Percentiles rank a stretch among this genome's conserved stretches.
phyloP scores from a whole-genome alignment of 1,284 basidiomycete genomes.

The Rhodotorula sp. region DNA sequence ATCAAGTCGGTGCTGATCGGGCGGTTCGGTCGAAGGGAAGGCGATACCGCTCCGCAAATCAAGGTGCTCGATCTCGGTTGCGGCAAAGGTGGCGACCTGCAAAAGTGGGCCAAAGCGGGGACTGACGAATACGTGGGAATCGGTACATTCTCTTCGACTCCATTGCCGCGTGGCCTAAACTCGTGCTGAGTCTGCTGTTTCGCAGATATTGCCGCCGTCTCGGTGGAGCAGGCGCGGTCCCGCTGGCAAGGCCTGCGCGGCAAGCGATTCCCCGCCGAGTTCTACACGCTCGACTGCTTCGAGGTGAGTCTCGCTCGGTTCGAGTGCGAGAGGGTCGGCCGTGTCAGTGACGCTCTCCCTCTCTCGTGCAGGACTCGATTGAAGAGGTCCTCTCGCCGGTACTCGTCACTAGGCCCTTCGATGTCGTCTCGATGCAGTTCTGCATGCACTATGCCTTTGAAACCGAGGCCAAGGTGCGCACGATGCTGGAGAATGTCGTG shows the following conservation, averaged over 20 bases:
- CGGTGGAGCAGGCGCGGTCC: slow-evolving; percentile 79
- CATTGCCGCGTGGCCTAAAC: neutral
- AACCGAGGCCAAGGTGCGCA: slow-evolving; percentile 73
- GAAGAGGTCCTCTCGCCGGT: slow-evolving; percentile 62
- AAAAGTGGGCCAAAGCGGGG: slow-evolving; percentile 89
- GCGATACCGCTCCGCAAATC: slow-evolving; percentile 52
- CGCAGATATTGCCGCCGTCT: slow-evolving; percentile 84
- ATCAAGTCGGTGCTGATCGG: slow-evolving; percentile 92
- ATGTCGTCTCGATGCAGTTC: slow-evolving; percentile 96
- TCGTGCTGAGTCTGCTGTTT: neutral
- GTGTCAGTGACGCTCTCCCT: too few relatives aligned
- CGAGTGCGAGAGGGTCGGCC: neutral
- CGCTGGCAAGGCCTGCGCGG: slow-evolving; percentile 61
- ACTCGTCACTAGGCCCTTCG: slow-evolving; percentile 61
- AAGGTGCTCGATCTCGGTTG: slow-evolving; percentile 94
- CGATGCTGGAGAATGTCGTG: slow-evolving; percentile 90
- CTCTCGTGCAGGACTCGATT: slow-evolving; percentile 49
- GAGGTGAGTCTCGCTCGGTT: slow-evolving; percentile 50
- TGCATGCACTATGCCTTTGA: slow-evolving; percentile 99
- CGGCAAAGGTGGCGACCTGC: slow-evolving; percentile 95
- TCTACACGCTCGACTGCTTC: slow-evolving; percentile 88
- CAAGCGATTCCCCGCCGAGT: slow-evolving; percentile 68
- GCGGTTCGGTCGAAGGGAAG: slow-evolving; percentile 60
- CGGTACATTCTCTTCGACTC: slow-evolving; percentile 54
- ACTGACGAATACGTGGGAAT: slow-evolving; percentile 76